phyloP scores from a whole-genome alignment of 768 basidiomycete species.

The Hirschioporus abietinus region DNA sequence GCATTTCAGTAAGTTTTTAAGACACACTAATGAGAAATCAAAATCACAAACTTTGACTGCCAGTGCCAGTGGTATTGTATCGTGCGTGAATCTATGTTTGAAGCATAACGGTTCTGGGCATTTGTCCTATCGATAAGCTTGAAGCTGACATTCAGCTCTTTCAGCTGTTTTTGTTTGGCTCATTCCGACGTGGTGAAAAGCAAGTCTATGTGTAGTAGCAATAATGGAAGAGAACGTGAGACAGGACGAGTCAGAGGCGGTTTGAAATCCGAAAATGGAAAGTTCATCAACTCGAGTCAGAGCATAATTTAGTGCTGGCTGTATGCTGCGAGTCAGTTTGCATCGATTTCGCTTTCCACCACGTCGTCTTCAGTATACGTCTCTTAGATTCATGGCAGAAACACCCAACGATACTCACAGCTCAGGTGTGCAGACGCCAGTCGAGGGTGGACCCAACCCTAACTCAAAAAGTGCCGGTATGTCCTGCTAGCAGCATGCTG shows the following conservation, averaged over 20 bases:
- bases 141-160: too few species aligned
- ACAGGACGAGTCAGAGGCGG: not conserved
- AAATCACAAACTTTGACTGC: too few species aligned
- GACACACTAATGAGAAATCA: too few species aligned
- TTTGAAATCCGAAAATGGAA: not conserved
- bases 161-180: too few species aligned
- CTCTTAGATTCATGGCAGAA: not conserved
- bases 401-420: not conserved
- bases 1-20: too few species aligned
- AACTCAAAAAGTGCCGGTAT: slow-evolving; percentile 38
- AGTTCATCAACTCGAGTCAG: not conserved
- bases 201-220: too few species aligned
- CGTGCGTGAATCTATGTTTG: too few species aligned
- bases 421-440: not conserved
- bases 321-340: not conserved
- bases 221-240: not conserved
- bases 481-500: slow-evolving; percentile 9
- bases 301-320: not conserved
- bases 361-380: not conserved
- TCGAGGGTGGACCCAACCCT: slow-evolving; percentile 11
- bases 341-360: not conserved
- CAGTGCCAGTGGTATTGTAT: too few species aligned
- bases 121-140: too few species aligned
- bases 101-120: too few species aligned
- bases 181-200: too few species aligned